Percentiles rank a stretch among this genome's conserved stretches.
Evolutionary conservation across 257 asterid genomes (phyloP).

Genomic region (Solanum clarkiae): DNA sequence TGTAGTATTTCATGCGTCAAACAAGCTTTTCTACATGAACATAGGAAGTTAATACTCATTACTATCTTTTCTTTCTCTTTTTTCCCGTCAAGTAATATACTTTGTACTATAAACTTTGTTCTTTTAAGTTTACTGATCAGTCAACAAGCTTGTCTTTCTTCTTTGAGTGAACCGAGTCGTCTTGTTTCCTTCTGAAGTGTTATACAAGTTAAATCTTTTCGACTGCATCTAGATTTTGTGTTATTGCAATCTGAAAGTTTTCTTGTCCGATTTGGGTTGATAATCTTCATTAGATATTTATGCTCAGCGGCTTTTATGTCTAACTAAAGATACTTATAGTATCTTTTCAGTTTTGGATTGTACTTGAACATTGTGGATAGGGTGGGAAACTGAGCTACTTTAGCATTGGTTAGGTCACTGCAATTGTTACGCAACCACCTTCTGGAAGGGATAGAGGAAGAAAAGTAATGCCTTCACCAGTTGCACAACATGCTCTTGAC

Average conservation of each 20-base stretch:
- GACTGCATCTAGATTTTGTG: not conserved
- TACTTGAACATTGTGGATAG: not conserved
- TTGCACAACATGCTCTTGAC: conserved; percentile 77
- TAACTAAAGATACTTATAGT: not conserved
- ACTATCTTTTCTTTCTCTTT: not conserved
- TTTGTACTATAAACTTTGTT: not conserved
- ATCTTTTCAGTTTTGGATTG: not conserved
- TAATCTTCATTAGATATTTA: not conserved
- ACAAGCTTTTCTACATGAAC: not conserved
- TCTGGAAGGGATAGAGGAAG: conserved; percentile 87
- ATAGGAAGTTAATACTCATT: not conserved
- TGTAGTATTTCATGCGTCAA: too few relatives aligned
- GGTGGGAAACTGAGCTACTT: not conserved
- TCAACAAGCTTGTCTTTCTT: not conserved
- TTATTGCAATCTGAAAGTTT: not conserved
- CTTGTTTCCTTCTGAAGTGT: not conserved
- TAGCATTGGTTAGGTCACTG: conserved; percentile 46
- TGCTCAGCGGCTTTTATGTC: not conserved
- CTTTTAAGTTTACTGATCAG: not conserved
- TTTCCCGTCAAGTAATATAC: not conserved
- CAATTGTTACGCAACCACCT: conserved; percentile 90
- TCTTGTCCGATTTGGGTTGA: not conserved
- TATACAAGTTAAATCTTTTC: not conserved
- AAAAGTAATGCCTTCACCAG: conserved; percentile 85
- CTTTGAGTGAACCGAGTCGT: not conserved